A percentile compares a stretch with the other conserved stretches of the same genome.
These are phyloP conservation scores for Sarcomyxa edulis DNA, from an alignment of 768 basidiomycete species.

Conservation along the genomic window DNA sequence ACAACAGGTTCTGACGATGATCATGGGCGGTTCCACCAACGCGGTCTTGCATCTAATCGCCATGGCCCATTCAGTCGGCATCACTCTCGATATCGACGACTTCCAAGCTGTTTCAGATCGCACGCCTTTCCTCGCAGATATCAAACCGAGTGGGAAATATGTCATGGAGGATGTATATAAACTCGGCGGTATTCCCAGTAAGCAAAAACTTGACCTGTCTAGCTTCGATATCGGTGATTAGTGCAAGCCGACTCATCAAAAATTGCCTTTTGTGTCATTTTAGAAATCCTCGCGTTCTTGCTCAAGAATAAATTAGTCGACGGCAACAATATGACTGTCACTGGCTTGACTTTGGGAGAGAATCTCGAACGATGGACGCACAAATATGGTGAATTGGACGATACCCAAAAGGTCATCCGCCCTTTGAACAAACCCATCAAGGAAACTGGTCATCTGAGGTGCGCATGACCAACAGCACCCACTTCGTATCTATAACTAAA, in stretches of 20 bases:
- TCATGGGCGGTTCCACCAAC: constrained; percentile 96
- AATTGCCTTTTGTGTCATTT: background rate
- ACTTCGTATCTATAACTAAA: constrained; percentile 1
- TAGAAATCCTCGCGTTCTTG: constrained; percentile 83
- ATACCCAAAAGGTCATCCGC: constrained; percentile 79
- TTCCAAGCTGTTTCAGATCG: constrained; percentile 93
- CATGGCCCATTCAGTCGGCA: constrained; percentile 92
- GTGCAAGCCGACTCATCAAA: too few relatives aligned
- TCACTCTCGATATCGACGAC: constrained; percentile 85
- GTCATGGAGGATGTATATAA: constrained; percentile 98
- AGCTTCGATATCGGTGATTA: too few relatives aligned
- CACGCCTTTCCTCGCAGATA: constrained; percentile 90
- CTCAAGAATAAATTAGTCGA: constrained; percentile 86
- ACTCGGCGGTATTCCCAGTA: constrained; percentile 95
- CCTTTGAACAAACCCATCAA: constrained; percentile 89
- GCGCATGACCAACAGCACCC: constrained; percentile 7
- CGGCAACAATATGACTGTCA: constrained; percentile 88
- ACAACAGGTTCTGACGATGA: constrained; percentile 85
- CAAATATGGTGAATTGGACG: constrained; percentile 71
- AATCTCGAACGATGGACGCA: constrained; percentile 89
- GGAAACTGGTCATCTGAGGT: constrained; percentile 86
- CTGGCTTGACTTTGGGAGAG: constrained; percentile 85
- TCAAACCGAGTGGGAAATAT: constrained; percentile 97
- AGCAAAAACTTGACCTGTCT: constrained; percentile 21
- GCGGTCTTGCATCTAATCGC: constrained; percentile 97